Conservation (phyloP, 805 yeast species). For the Tetrapisispora nanseiensis region DNA sequence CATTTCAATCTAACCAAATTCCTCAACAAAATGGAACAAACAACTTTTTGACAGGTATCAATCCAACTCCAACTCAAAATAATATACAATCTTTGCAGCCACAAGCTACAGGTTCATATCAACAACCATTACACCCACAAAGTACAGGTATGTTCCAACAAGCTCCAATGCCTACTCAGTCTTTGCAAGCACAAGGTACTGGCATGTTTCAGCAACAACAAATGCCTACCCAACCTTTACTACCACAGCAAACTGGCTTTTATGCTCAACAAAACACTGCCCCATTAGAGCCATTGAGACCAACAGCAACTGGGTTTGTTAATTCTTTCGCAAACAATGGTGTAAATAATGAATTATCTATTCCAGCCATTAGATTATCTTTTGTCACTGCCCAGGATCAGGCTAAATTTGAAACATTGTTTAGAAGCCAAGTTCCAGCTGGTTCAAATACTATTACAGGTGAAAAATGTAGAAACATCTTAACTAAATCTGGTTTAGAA, state of each 20-base stretch:
- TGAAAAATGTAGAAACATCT: constrained; percentile 65
- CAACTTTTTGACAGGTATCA: too few species aligned
- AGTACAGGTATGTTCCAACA: constrained; percentile 3
- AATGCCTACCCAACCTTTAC: constrained; percentile 26
- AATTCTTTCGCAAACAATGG: constrained; percentile 34
- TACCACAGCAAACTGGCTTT: constrained; percentile 37
- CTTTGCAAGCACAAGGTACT: constrained; percentile 17
- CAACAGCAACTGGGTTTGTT: constrained; percentile 41
- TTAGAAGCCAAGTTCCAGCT: constrained; percentile 62
- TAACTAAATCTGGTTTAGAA: constrained; percentile 67
- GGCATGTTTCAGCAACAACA: constrained; percentile 18
- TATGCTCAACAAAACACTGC: constrained; percentile 23
- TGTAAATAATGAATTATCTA: constrained; percentile 49
- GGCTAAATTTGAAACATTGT: constrained; percentile 73
- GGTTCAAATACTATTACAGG: constrained; percentile 47
- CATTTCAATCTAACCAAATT: not conserved
- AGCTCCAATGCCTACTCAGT: constrained; percentile 13
- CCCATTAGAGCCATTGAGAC: constrained; percentile 27
- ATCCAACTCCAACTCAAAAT: not conserved
- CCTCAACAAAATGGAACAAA: not conserved
- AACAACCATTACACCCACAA: constrained; percentile 1
- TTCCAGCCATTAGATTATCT: constrained; percentile 69
- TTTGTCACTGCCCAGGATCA: constrained; percentile 83
- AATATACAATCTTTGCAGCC: not conserved
- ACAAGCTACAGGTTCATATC: not conserved